Percentiles rank a stretch among this genome's conserved stretches.
These are phyloP conservation scores for Rosa persica DNA, from an alignment of 306 rosid species.

Conservation along the genomic window DNA sequence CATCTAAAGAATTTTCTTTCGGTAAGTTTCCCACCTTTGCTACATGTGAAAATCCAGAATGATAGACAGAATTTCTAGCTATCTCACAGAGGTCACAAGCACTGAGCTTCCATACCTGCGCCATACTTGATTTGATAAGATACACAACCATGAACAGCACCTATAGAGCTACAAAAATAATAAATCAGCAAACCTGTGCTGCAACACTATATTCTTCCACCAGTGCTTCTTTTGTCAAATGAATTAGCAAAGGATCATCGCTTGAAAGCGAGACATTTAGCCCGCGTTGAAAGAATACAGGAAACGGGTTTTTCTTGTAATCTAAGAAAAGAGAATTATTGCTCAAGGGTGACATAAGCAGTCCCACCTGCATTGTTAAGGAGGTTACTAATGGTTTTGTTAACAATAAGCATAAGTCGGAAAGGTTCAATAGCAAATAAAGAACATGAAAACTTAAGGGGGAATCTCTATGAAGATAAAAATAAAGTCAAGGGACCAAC, in stretches of 20 bases:
- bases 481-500: slow-evolving; percentile 32
- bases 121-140: slow-evolving; percentile 1
- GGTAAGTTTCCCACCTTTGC: slow-evolving; percentile 54
- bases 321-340: slow-evolving; percentile 86
- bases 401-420: slow-evolving; percentile 15
- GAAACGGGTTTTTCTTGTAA: slow-evolving; percentile 78
- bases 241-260: slow-evolving; percentile 70
- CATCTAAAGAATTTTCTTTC: not conserved
- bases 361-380: slow-evolving; percentile 55
- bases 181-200: slow-evolving; percentile 35
- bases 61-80: slow-evolving; percentile 87
- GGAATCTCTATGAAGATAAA: not conserved
- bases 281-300: slow-evolving; percentile 83
- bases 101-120: slow-evolving; percentile 85
- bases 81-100: slow-evolving; percentile 86
- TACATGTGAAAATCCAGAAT: slow-evolving; percentile 80
- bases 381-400: slow-evolving; percentile 12
- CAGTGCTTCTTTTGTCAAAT: slow-evolving; percentile 49
- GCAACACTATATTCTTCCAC: slow-evolving; percentile 58
- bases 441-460: not conserved
- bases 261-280: slow-evolving; percentile 79
- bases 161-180: not conserved
- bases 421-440: slow-evolving; percentile 9
- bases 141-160: not conserved
- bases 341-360: slow-evolving; percentile 81